A percentile compares a stretch with the other conserved stretches of the same genome.
Evolutionary conservation across 768 basidiomycete species (phyloP).

Genomic region (Agaricus bisporus): DNA sequence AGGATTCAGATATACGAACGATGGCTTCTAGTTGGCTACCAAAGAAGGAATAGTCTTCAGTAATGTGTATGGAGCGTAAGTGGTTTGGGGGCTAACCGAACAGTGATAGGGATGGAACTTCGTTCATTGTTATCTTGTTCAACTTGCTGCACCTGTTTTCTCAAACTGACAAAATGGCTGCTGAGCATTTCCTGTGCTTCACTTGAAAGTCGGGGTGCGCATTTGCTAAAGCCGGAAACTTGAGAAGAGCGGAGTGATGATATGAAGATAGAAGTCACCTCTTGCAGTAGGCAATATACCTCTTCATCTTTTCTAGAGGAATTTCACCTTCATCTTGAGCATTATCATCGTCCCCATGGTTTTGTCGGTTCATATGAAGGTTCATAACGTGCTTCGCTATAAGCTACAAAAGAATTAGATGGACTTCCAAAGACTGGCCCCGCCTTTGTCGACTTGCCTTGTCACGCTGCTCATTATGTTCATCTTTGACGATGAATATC

Average conservation of each 20-base stretch:
- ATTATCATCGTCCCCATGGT: conserved; percentile 51
- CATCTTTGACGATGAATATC: conserved; percentile 99
- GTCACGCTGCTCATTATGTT: conserved; percentile 93
- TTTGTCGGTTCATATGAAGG: conserved; percentile 94
- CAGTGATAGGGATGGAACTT: conserved; percentile 96
- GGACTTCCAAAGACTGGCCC: neutral
- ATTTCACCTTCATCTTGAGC: conserved; percentile 81
- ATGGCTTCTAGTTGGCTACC: conserved; percentile 91
- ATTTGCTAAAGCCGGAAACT: conserved; percentile 58
- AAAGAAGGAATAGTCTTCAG: conserved; percentile 6
- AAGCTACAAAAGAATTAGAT: conserved; percentile 42
- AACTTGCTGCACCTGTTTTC: conserved; percentile 92
- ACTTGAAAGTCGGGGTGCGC: conserved; percentile 87
- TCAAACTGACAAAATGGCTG: conserved; percentile 88
- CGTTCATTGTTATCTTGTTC: conserved; percentile 96
- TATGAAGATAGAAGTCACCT: conserved; percentile 40
- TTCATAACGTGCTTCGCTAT: conserved; percentile 99
- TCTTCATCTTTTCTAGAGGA: conserved; percentile 96
- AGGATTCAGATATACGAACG: conserved; percentile 95
- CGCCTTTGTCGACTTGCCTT: conserved; percentile 43
- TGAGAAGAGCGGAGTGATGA: neutral
- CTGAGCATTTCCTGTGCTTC: conserved; percentile 96
- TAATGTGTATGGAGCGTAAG: neutral
- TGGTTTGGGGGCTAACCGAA: conserved; percentile 57
- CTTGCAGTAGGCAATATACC: conserved; percentile 95